Evolutionary conservation across 1,284 basidiomycete genomes (phyloP), one percentile per base, ranked within the genome.

Genomic region (Marasmius sp.): DNA sequence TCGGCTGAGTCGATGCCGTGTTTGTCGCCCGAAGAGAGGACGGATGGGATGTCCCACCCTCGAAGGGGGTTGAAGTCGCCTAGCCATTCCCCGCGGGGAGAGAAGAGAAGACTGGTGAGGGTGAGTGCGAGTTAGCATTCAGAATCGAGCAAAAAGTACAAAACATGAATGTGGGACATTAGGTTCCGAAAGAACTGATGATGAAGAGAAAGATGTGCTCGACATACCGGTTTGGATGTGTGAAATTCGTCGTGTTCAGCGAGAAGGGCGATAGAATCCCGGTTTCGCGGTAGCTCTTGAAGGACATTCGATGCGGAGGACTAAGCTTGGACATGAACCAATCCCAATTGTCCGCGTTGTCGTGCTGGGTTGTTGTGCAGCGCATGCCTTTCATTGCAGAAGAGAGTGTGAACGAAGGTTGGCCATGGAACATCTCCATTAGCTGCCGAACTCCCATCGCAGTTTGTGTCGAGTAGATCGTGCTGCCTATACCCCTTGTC

Each of bases 221-320:
- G 22, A 38, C 66, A 50, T 59, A 78, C 79, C 76, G 69, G 63
- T 81, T 81, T 0, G 79, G 78, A 49, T 76, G 68, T 38, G 66
- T 75, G 64, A 80, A 79, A 45, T 67, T 62, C 18, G 58, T 66
- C 3, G 72, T 69, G 50, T 75, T 71, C 16, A 74, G 61, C 1
- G 76, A 72, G 64, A 78, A 80, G 0, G 79, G 79, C 3, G 71
- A 69, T 8, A 81, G 68, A 10, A 79, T 68, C 0, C 79, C 79
- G 11, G 71, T 76, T 60, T 77, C 67, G 68, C 77, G 75, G 65
- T 75, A 77, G 6, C 68, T 71, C 49, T 70, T 65, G 49, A 77
- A 74, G 1, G 75, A 71, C 43, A 77, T 61, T 3, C 79, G 72
- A 66, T 80, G 79, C 3, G 68, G 62, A 0, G 78, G 77, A 41